Base-by-base conservation (phyloP, 2,329 filamentous ascomycete species). In the Dactylellina haptotyla region DNA sequence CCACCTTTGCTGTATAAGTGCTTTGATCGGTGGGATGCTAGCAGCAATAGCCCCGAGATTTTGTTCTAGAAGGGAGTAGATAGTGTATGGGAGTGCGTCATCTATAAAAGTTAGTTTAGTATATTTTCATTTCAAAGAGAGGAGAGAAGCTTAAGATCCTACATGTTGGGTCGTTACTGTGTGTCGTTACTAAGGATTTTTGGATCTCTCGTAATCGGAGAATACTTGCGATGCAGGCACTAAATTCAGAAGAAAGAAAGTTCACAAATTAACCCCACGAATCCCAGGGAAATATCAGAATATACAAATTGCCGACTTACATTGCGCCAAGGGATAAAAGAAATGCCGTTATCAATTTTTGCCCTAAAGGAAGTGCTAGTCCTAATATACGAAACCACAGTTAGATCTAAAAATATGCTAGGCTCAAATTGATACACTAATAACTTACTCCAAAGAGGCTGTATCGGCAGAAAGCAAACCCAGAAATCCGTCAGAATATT, bases 401-500 rank as follows among this genome's bases (percentile, higher is more conserved):
- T 43, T 5, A 32, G 25, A 30, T 26, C 16, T 4, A 41, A 3
- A 41, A 6, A 4, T 16, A 41, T 4, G 14, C 14, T 4, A 46
- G 18, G n/a, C 9, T 25, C 18, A 32, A 56, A 37, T 25, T 20
- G 30, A 25, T 53, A 2, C 12, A 16, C 32, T 56, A 30, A 6
- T 56, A 37, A 50, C 67, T 39, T 53, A 73, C 67, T 54, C 67
- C 53, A 73, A 10, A 73, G 14, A 1, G 67, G 59, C 34, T 28
- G 51, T 48, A 73, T 59, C 14, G 67, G 67, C 18, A 73, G 32
- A 56, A 59, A 54, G 37, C 59, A 65, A 2, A 73, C 67, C 59
- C 59, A 65, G 28, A 73, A 65, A 23, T 73, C 67, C 53, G 65
- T 43, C 4, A 65, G 12, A n/a, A 73, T 73, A 41, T 23, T 61